Conservation (phyloP, 768 basidiomycete genomes). For the Termitomyces sp. region DNA sequence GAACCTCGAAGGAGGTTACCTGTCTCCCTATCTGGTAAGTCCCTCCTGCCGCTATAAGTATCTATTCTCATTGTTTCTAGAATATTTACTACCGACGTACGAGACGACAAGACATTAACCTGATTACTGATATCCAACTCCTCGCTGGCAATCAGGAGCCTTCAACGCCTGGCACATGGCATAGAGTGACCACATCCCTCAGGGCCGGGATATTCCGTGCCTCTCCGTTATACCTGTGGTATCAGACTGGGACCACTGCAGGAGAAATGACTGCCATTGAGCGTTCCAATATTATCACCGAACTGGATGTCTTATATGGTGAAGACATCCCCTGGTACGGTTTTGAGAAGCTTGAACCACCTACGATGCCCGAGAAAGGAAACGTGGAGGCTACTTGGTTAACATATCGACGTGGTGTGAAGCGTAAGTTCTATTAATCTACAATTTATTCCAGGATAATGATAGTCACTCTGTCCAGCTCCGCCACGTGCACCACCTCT, state of each 20-base stretch:
- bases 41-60: background rate
- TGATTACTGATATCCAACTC: slow-evolving; percentile 72
- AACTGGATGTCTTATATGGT: slow-evolving; percentile 89
- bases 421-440: slow-evolving; percentile 44
- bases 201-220: slow-evolving; percentile 59
- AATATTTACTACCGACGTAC: slow-evolving; percentile 85
- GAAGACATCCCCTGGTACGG: slow-evolving; percentile 85
- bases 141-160: slow-evolving; percentile 56
- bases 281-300: slow-evolving; percentile 71
- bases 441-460: background rate
- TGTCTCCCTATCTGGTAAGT: slow-evolving; percentile 60
- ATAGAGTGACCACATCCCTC: slow-evolving; percentile 58
- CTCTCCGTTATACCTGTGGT: slow-evolving; percentile 74
- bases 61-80: slow-evolving; percentile 23
- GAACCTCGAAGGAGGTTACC: slow-evolving; percentile 57
- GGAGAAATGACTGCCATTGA: slow-evolving; percentile 59
- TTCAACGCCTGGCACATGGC: slow-evolving; percentile 55
- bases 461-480: slow-evolving; percentile 33
- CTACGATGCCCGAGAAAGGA: slow-evolving; percentile 48
- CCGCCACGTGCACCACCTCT: slow-evolving; percentile 74
- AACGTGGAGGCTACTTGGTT: slow-evolving; percentile 56
- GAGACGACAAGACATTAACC: slow-evolving; percentile 74
- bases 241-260: slow-evolving; percentile 64
- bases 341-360: slow-evolving; percentile 68
- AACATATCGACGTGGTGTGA: slow-evolving; percentile 71